Evolutionary conservation across 345 rosid genomes (phyloP), one percentile per base, ranked within the genome.

Genomic region (Alliaria petiolata): DNA sequence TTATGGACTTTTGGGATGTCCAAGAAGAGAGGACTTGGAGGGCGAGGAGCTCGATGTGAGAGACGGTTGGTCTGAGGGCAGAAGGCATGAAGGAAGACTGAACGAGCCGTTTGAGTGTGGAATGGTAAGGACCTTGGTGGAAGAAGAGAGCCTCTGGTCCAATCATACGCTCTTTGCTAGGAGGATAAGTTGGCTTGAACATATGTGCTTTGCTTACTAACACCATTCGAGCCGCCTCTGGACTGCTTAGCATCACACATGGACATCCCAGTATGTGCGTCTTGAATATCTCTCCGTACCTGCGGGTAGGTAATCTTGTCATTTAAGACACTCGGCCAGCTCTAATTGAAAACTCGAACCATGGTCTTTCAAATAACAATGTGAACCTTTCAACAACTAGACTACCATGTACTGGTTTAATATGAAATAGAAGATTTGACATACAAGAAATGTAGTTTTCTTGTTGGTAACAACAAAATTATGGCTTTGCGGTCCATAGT

Each of bases 221-320:
- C 14, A 95, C 90, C 46, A 76, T 46, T 76, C 81, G 84, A 6
- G 88, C 93, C 8, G 96, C 96, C 25, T 95, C 92, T 7, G 95
- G 99, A 75, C 92, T 89, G 16, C 93, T 85, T 61, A 95, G 82
- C 96, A 95, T 89, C 82, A 95, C 96, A 70, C 99, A 95, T 8
- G 97, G 99, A 50, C 97, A 95, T 39, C 99, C 97, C 78, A 95
- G 46, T 75, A 95, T 85, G 78, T 89, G 93, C 9, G 91, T 91
- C 83, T 91, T 95, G 78, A 91, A 91, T 62, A 95, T 83, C 25
- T 89, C 87, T 14, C 98, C 98, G 38, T 88, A 83, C 84, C 96
- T 92, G 26, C 7, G 61, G 74, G 12, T n/a, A n/a, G n/a, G n/a
- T n/a, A 30, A 11, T 14, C 38, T 53, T 30, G 10, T 51, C 36